A percentile compares a stretch with the other conserved stretches of the same genome.
These are phyloP conservation scores for Paraurostyla sp. DNA, from an alignment of 73 alveolate genomes.

Conservation along the genomic window DNA sequence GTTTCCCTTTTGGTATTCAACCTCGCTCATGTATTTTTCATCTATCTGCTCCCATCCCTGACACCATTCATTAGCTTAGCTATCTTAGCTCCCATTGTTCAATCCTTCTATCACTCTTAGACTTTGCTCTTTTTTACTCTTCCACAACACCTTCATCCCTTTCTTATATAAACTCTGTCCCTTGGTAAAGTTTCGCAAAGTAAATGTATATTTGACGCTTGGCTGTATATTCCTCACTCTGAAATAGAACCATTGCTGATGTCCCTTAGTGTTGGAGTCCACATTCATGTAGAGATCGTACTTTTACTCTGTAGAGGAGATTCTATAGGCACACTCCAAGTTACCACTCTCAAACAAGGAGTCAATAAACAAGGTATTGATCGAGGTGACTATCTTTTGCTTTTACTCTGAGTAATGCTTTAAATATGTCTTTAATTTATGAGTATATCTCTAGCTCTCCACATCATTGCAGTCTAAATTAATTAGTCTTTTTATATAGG, in stretches of 20 bases:
- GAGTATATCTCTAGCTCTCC: conserved; percentile 2
- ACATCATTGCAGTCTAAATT: background rate
- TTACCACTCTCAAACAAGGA: conserved; percentile 65
- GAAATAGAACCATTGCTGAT: conserved; percentile 87
- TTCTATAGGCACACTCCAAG: conserved; percentile 31
- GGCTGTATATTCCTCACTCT: conserved; percentile 78
- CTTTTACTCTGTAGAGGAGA: background rate
- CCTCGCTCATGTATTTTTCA: conserved; percentile 5
- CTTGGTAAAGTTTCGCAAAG: conserved; percentile 73
- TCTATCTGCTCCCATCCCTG: conserved; percentile 49
- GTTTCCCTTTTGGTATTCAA: background rate
- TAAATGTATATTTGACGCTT: conserved; percentile 78
- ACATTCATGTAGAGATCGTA: conserved; percentile 83
- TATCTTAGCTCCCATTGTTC: background rate
- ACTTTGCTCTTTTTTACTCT: background rate
- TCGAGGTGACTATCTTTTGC: background rate
- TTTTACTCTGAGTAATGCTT: conserved; percentile 1
- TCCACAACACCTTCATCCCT: conserved; percentile 68
- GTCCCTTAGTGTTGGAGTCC: conserved; percentile 88
- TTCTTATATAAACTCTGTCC: conserved; percentile 45
- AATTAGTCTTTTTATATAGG: background rate
- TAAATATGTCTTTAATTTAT: conserved; percentile 1
- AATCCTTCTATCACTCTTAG: background rate
- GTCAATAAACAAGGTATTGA: background rate
- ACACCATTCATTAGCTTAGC: background rate